These are phyloP conservation scores for Mortierella alpina DNA, from an alignment of 192 early-diverging fungal species.

Conservation along the genomic window DNA sequence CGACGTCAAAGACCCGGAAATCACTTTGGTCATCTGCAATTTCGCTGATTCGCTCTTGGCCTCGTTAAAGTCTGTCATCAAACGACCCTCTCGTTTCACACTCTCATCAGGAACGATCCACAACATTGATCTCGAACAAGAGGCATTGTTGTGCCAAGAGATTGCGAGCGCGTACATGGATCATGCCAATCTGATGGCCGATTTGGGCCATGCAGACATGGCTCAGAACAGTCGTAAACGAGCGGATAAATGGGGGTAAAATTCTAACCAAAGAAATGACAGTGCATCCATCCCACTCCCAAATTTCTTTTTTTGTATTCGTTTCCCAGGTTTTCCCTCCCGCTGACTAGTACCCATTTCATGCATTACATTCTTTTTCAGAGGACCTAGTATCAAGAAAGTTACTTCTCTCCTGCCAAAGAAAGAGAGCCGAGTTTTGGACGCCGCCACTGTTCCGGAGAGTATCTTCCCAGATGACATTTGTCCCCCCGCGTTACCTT, in stretches of 20 bases:
- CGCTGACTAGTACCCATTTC: no score
- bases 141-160: no score
- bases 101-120: no score
- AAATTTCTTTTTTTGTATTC: no score
- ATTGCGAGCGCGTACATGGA: constrained; percentile 5
- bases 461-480: constrained; percentile 8
- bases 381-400: neutral
- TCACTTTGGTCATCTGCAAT: no score
- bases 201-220: neutral
- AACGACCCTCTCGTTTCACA: no score
- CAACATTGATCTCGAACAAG: no score
- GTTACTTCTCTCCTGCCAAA: neutral
- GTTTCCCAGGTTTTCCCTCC: no score
- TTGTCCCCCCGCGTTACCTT: neutral
- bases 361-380: neutral
- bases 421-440: neutral
- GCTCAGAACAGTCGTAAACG: neutral
- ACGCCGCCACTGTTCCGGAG: neutral
- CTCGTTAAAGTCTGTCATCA: no score
- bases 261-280: neutral
- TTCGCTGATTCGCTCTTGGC: no score
- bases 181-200: constrained; percentile 10
- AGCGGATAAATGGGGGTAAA: constrained; percentile 22
- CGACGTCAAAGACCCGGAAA: no score
- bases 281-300: no score